phyloP scores from a whole-genome alignment of 2,329 filamentous ascomycete genomes.

The Seiridium cupressi region DNA sequence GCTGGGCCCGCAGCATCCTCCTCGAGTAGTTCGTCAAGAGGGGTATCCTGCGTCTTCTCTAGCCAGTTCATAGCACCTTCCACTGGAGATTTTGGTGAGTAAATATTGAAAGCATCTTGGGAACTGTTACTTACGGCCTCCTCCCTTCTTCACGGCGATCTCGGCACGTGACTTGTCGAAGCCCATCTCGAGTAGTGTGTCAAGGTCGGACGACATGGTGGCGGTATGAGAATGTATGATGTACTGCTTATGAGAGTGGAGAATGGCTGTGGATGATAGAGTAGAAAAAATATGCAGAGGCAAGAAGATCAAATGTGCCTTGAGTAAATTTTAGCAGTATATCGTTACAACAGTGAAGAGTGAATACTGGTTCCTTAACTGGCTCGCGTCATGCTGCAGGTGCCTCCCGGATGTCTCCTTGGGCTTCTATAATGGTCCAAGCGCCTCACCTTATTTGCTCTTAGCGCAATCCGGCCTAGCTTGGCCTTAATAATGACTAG shows the following conservation, averaged over 20 bases:
- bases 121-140: slow-evolving; percentile 61
- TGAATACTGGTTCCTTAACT: not conserved
- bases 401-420: not conserved
- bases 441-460: not conserved
- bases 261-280: not conserved
- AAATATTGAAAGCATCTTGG: not conserved
- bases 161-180: slow-evolving; percentile 83
- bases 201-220: slow-evolving; percentile 59
- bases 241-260: not conserved
- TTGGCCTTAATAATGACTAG: no score
- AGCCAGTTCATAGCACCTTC: slow-evolving; percentile 93
- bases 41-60: slow-evolving; percentile 84
- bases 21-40: slow-evolving; percentile 75
- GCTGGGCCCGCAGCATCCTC: slow-evolving; percentile 50
- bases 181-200: slow-evolving; percentile 66
- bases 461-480: not conserved
- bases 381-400: slow-evolving; percentile 5
- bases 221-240: slow-evolving; percentile 11
- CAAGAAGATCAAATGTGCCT: not conserved
- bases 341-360: not conserved
- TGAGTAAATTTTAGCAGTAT: not conserved
- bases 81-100: slow-evolving; percentile 47
- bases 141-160: slow-evolving; percentile 79
- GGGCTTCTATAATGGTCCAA: not conserved
- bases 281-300: not conserved